Percentiles rank a stretch among this genome's conserved stretches.
phyloP scores from a whole-genome alignment of 225 moss, liverwort and hornwort genomes.

The Ulota crispa region DNA sequence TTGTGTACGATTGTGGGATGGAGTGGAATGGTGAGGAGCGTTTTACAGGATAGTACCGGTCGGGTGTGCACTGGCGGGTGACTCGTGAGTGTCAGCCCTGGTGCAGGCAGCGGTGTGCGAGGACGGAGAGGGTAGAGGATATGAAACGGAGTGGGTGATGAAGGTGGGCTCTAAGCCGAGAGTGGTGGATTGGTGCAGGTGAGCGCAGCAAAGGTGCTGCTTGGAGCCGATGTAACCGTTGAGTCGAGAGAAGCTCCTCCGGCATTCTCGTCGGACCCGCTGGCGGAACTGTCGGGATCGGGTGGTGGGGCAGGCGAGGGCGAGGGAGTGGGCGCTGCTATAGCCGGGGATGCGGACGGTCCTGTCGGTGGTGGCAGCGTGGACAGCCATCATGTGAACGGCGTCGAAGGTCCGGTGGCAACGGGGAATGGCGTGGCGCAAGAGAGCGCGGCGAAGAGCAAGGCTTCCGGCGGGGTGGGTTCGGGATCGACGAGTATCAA shows the following conservation, averaged over 20 bases:
- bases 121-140: not conserved
- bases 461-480: constrained; percentile 36
- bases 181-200: constrained; percentile 56
- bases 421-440: constrained; percentile 17
- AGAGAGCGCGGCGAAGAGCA: constrained; percentile 33
- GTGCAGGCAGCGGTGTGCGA: not conserved
- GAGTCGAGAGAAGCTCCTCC: constrained; percentile 54
- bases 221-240: constrained; percentile 59
- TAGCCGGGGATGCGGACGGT: constrained; percentile 27
- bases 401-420: constrained; percentile 20
- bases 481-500: constrained; percentile 46
- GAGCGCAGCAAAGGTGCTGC: constrained; percentile 65
- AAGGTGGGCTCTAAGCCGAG: not conserved
- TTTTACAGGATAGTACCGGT: not conserved
- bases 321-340: constrained; percentile 33
- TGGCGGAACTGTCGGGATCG: constrained; percentile 46
- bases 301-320: constrained; percentile 19
- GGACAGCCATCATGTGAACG: constrained; percentile 20
- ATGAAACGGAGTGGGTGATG: not conserved
- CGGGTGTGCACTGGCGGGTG: not conserved
- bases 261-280: constrained; percentile 71
- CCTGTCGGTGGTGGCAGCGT: not conserved
- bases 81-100: not conserved
- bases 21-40: not conserved
- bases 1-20: not conserved